Conservation (phyloP, 2,329 filamentous ascomycete species). For the Zarea fungicola region DNA sequence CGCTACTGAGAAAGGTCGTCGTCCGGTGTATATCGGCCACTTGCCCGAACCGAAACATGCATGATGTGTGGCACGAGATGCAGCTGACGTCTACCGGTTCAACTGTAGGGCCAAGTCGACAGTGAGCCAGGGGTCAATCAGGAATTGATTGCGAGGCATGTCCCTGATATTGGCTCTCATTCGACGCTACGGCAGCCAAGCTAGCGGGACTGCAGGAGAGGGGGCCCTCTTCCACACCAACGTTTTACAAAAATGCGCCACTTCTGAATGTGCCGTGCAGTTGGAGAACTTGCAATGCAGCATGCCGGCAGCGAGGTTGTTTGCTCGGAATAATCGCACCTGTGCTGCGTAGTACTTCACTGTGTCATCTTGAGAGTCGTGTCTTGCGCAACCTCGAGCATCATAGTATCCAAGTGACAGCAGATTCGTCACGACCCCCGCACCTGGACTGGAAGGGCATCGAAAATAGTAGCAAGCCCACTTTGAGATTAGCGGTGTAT, state of each 20-base stretch:
- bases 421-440: conserved; percentile 4
- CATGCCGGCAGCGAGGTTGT: too few species aligned
- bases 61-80: too few species aligned
- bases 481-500: conserved; percentile 12
- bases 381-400: not conserved
- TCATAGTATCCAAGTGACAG: conserved; percentile 1
- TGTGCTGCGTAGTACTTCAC: not conserved
- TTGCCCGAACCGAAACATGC: too few species aligned
- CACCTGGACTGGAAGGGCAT: conserved; percentile 5
- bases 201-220: too few species aligned
- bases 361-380: not conserved
- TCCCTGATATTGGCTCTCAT: not conserved
- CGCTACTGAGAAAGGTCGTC: too few species aligned
- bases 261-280: not conserved
- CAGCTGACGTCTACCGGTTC: too few species aligned
- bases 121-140: not conserved
- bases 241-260: not conserved
- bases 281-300: too few species aligned
- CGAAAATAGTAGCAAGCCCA: conserved; percentile 8
- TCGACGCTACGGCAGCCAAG: not conserved
- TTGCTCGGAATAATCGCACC: too few species aligned
- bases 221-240: too few species aligned
- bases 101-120: too few species aligned
- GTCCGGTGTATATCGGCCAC: too few species aligned
- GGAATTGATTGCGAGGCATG: not conserved